phyloP scores from a whole-genome alignment of 1,284 basidiomycete genomes.

The Apiotrichum gracile region DNA sequence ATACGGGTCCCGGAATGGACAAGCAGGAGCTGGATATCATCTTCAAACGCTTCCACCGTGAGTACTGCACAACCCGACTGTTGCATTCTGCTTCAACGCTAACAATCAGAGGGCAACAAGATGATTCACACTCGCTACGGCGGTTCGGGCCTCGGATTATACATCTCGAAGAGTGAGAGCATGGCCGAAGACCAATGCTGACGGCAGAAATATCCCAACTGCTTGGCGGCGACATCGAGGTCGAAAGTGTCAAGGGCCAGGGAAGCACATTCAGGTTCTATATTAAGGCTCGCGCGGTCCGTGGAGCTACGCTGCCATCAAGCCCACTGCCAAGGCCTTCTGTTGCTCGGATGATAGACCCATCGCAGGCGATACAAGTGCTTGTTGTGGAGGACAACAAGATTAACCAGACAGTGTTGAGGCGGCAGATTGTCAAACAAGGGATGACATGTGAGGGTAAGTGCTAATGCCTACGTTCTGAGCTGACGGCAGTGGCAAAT shows the following conservation, averaged over 20 bases:
- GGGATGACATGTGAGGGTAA: conserved; percentile 40
- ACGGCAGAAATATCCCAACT: conserved; percentile 35
- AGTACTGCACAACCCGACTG: too few relatives aligned
- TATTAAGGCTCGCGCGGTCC: conserved; percentile 19
- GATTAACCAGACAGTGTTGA: conserved; percentile 49
- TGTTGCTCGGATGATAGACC: background rate
- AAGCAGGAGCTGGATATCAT: conserved; percentile 35
- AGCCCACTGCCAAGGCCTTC: too few relatives aligned
- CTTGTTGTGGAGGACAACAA: conserved; percentile 48
- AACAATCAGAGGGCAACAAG: conserved; percentile 32
- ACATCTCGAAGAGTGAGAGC: conserved; percentile 31
- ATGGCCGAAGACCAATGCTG: background rate
- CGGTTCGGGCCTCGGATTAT: conserved; percentile 45
- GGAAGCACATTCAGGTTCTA: conserved; percentile 47
- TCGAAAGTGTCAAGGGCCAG: conserved; percentile 31
- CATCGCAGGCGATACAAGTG: conserved; percentile 18
- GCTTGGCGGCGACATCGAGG: conserved; percentile 41
- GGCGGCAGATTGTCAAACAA: conserved; percentile 45
- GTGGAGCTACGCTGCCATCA: background rate
- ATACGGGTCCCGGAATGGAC: conserved; percentile 44
- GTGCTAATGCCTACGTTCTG: conserved; percentile 20
- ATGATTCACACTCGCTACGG: conserved; percentile 46
- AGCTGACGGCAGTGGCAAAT: too few relatives aligned
- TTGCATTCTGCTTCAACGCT: background rate
- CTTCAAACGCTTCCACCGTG: conserved; percentile 40